Evolutionary conservation across 176 grass and related monocot genomes (phyloP), one percentile per base, ranked within the genome.

Genomic region (Metroxylon sagu): DNA sequence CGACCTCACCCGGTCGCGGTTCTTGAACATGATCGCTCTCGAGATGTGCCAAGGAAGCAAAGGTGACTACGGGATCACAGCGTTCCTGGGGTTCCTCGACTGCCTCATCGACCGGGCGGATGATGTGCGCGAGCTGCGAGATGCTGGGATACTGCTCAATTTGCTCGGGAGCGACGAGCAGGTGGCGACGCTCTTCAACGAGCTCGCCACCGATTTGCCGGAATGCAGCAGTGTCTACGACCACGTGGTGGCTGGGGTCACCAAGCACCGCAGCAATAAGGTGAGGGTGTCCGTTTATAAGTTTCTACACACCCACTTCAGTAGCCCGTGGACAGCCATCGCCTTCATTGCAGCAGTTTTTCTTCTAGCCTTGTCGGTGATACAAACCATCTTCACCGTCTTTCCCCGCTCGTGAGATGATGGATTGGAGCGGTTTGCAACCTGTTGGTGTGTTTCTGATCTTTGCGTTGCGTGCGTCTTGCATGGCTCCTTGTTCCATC

Each of bases 251-350:
- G 7, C 8, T 2, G 10, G 2, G 35, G 12, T 43, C 7, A 0
- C 2, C 7, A 0, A 43, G 8, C 35, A 43, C 28, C 3, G 6
- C 2, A 2, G 1, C 0, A 8, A 3, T 17, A 60, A 28, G 26
- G 2, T 29, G 4, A 60, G 18, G 16, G 58, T 60, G 16, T 39
- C 58, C 14, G 35, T 60, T 28, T 60, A 19, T 15, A 27, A 7
- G 26, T 7, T 60, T 5, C 14, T 60, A 0, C 4, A 19, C 28
- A 60, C 58, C 12, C 58, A 39, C 18, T 60, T 60, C 7, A 18
- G 58, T 15, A 60, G 58, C 16, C 58, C 58, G 10, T 60, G 58
- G 58, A 18, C 58, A 14, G 58, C 58, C 58, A 60, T 60, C 12
- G 25, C 28, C 58, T 60, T 60, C 58, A 0, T 60, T 19, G 58